phyloP scores from a whole-genome alignment of 345 rosid genomes.

The Citrus cavaleriei region DNA sequence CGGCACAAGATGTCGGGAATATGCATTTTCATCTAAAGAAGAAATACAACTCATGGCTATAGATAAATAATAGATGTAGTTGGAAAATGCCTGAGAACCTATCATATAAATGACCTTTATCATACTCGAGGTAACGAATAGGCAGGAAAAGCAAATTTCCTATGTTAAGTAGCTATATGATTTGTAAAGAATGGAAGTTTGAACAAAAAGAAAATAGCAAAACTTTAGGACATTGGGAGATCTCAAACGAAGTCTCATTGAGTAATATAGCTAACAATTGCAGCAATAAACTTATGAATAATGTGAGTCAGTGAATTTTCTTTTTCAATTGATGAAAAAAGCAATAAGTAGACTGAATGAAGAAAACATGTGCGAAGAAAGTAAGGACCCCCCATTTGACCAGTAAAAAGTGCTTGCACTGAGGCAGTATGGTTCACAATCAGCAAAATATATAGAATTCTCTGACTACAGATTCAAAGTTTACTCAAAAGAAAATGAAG shows the following conservation, averaged over 20 bases:
- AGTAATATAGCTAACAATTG: not conserved
- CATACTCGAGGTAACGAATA: not conserved
- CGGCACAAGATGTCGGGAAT: conserved; percentile 19
- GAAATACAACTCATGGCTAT: not conserved
- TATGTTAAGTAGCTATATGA: not conserved
- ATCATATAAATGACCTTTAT: not conserved
- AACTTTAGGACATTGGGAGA: not conserved
- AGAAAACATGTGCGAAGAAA: not conserved
- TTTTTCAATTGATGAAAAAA: not conserved
- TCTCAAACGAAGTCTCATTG: not conserved
- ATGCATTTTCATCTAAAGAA: not conserved
- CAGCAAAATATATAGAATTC: not conserved
- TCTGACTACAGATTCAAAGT: not conserved
- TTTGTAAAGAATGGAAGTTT: not conserved
- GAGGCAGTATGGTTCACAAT: not conserved
- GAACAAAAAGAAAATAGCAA: not conserved
- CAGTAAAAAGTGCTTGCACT: not conserved
- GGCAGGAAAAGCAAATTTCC: too few relatives aligned
- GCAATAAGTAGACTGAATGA: not conserved
- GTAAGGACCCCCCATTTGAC: not conserved
- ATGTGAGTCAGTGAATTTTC: not conserved
- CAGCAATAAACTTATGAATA: not conserved
- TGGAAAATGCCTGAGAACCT: not conserved
- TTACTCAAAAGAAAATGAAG: not conserved
- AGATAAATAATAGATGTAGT: not conserved